Conservation (phyloP, 768 basidiomycete species). For the Russula compacta region DNA sequence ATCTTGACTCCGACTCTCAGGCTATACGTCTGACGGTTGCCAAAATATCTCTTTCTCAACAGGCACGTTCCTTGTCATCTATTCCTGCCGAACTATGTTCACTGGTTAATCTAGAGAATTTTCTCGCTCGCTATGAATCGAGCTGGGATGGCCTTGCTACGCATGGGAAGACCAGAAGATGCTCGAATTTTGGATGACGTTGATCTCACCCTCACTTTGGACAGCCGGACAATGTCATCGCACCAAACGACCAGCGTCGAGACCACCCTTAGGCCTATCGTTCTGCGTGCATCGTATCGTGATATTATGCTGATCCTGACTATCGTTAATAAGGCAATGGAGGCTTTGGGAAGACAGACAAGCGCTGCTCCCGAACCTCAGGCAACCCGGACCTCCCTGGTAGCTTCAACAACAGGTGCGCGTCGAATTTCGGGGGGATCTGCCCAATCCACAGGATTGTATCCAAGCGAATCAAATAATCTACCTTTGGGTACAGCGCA, state of each 20-base stretch:
- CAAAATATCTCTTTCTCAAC: slow-evolving; percentile 82
- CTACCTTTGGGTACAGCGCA: slow-evolving; percentile 30
- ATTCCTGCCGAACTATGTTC: neutral
- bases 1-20: slow-evolving; percentile 66
- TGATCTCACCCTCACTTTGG: slow-evolving; percentile 79
- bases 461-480: slow-evolving; percentile 8
- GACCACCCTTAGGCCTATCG: slow-evolving; percentile 67
- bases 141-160: slow-evolving; percentile 88
- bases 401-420: neutral
- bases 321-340: slow-evolving; percentile 80
- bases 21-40: slow-evolving; percentile 80
- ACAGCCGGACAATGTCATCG: slow-evolving; percentile 59
- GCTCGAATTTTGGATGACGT: slow-evolving; percentile 92
- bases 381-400: slow-evolving; percentile 12
- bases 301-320: slow-evolving; percentile 85
- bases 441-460: neutral
- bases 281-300: slow-evolving; percentile 91
- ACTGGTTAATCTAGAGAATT: slow-evolving; percentile 45
- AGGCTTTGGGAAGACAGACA: slow-evolving; percentile 47
- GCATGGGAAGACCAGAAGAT: slow-evolving; percentile 79
- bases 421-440: slow-evolving; percentile 7
- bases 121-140: slow-evolving; percentile 69
- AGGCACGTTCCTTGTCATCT: slow-evolving; percentile 40
- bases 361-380: slow-evolving; percentile 24
- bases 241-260: slow-evolving; percentile 80